Evolutionary conservation across 108 stramenopile genomes (phyloP).

Genomic region (Fragilariopsis cylindrus): DNA sequence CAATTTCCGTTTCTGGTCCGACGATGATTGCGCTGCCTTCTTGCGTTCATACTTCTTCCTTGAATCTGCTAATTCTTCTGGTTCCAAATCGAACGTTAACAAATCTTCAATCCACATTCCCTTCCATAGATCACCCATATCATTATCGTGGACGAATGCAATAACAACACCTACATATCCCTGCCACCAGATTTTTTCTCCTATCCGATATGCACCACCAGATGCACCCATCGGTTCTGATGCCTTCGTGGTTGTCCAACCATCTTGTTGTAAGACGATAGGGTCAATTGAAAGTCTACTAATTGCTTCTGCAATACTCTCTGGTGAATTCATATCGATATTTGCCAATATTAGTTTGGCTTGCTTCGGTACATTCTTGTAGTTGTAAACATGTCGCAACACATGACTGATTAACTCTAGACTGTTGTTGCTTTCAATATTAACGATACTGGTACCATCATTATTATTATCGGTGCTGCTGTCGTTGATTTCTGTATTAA

Average conservation of each 20-base stretch:
- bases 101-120: constrained; percentile 75
- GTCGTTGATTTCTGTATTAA: constrained; percentile 9
- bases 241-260: constrained; percentile 75
- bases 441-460: constrained; percentile 26
- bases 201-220: constrained; percentile 72
- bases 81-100: constrained; percentile 83
- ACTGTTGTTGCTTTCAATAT: constrained; percentile 21
- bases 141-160: constrained; percentile 77
- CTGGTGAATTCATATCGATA: constrained; percentile 21
- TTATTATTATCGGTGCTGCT: constrained; percentile 17
- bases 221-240: constrained; percentile 56
- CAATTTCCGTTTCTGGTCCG: constrained; percentile 11
- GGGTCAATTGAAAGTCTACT: constrained; percentile 73
- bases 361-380: constrained; percentile 55
- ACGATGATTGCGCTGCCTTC: constrained; percentile 27
- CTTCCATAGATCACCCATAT: constrained; percentile 86
- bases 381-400: constrained; percentile 63
- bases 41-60: constrained; percentile 62
- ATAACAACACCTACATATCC: constrained; percentile 75
- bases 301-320: constrained; percentile 41
- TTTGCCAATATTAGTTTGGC: constrained; percentile 68
- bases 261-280: constrained; percentile 73
- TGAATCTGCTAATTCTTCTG: constrained; percentile 70
- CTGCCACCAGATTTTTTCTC: constrained; percentile 64
- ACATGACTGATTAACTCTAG: constrained; percentile 52